Evolutionary conservation across 176 grass and related monocot species (phyloP).

Genomic region (Musa itinerans): DNA sequence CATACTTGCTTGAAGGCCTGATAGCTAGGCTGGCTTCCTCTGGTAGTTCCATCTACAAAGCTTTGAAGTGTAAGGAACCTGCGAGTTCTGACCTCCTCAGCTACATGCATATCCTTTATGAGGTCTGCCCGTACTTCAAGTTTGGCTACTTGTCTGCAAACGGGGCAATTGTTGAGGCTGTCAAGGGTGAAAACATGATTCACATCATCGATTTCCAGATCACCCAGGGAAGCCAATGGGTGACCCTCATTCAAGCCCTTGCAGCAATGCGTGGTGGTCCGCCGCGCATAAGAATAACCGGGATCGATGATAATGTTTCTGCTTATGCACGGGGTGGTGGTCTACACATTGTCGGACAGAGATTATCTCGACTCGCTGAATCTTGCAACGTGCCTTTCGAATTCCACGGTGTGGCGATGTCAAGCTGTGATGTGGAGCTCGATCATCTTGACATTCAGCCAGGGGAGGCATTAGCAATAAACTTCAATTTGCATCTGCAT

Average conservation of each 20-base stretch:
- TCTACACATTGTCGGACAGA: constrained; percentile 8
- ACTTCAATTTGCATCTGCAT: constrained; percentile 15
- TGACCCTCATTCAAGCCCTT: constrained; percentile 16
- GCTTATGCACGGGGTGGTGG: constrained; percentile 11
- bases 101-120: constrained; percentile 24
- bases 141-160: constrained; percentile 20
- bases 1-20: constrained; percentile 17
- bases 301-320: constrained; percentile 1
- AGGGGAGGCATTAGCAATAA: not conserved
- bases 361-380: constrained; percentile 4
- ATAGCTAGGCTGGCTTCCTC: constrained; percentile 15
- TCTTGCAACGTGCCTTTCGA: constrained; percentile 3
- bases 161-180: constrained; percentile 11
- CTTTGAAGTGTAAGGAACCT: constrained; percentile 15
- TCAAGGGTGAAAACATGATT: constrained; percentile 16
- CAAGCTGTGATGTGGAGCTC: constrained; percentile 3
- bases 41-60: constrained; percentile 20
- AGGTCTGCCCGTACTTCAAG: constrained; percentile 19
- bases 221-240: constrained; percentile 19
- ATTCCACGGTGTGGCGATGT: not conserved
- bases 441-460: constrained; percentile 3
- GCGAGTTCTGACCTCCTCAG: constrained; percentile 8
- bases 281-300: constrained; percentile 4
- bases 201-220: constrained; percentile 22
- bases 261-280: constrained; percentile 9